Conservation (phyloP, 768 basidiomycete genomes). For the Naganishia randhawae region DNA sequence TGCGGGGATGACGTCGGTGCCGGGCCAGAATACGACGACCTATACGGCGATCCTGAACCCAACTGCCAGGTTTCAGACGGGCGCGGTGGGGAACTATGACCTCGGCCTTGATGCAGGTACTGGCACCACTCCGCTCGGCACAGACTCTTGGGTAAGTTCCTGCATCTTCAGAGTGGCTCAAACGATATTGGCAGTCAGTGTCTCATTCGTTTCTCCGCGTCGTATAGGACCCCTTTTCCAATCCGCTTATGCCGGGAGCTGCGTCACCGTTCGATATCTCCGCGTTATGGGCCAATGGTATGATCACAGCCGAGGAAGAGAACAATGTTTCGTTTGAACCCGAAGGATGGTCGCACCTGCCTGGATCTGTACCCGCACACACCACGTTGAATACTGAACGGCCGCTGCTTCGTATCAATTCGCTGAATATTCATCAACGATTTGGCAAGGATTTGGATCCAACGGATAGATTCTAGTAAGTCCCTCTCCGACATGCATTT, state of each 20-base stretch:
- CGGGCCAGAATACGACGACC: neutral
- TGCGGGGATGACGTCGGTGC: neutral
- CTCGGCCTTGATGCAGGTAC: neutral
- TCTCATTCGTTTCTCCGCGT: neutral
- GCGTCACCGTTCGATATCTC: slow-evolving; percentile 11
- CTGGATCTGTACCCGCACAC: slow-evolving; percentile 34
- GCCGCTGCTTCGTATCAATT: slow-evolving; percentile 42
- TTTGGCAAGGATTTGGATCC: slow-evolving; percentile 38
- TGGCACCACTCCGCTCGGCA: neutral
- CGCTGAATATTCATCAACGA: slow-evolving; percentile 20
- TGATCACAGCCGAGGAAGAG: slow-evolving; percentile 12
- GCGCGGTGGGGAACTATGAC: neutral
- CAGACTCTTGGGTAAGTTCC: slow-evolving; percentile 5
- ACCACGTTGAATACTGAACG: slow-evolving; percentile 44
- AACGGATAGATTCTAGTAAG: slow-evolving; percentile 47
- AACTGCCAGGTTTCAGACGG: neutral
- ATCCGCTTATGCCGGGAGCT: slow-evolving; percentile 2
- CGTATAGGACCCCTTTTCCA: slow-evolving; percentile 10
- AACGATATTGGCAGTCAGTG: neutral
- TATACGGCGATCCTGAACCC: slow-evolving; percentile 9
- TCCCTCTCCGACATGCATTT: neutral
- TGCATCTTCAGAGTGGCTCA: too few species aligned
- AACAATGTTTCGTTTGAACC: slow-evolving; percentile 7
- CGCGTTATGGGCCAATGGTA: slow-evolving; percentile 6
- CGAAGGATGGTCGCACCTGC: slow-evolving; percentile 29